phyloP scores from a whole-genome alignment of 2,329 filamentous ascomycete species.

The Ascochyta clinopodiicola region DNA sequence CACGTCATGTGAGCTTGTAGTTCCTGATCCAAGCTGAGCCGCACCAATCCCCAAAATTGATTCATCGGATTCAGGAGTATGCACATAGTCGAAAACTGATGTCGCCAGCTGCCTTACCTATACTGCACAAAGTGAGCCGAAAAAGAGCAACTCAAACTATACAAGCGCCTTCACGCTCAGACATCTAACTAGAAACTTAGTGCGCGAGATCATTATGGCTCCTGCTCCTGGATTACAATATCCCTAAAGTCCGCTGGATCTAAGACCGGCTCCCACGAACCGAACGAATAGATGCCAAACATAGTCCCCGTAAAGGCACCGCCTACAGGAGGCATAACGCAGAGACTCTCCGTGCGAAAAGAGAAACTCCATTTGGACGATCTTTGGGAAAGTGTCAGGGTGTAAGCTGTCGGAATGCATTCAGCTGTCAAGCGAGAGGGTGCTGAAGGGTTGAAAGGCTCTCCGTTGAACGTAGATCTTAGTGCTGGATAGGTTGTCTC shows the following conservation, averaged over 20 bases:
- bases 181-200: neutral
- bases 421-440: conserved; percentile 4
- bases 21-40: too few species aligned
- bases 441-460: neutral
- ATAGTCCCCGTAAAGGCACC: conserved; percentile 55
- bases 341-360: conserved; percentile 44
- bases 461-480: conserved; percentile 35
- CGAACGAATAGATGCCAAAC: conserved; percentile 56
- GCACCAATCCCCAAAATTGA: too few species aligned
- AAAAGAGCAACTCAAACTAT: neutral
- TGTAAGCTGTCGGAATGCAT: conserved; percentile 8
- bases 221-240: conserved; percentile 17
- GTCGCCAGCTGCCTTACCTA: too few species aligned
- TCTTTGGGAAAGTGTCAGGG: conserved; percentile 9
- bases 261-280: conserved; percentile 50
- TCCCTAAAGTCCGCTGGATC: conserved; percentile 51
- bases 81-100: too few species aligned
- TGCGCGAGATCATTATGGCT: neutral
- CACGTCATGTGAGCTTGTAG: too few species aligned
- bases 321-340: conserved; percentile 48
- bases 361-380: conserved; percentile 20
- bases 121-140: too few species aligned
- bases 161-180: too few species aligned
- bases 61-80: too few species aligned
- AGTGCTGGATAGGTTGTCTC: conserved; percentile 22